Conservation (phyloP, 177 flowering plant genomes). For the Vitis hybrid region DNA sequence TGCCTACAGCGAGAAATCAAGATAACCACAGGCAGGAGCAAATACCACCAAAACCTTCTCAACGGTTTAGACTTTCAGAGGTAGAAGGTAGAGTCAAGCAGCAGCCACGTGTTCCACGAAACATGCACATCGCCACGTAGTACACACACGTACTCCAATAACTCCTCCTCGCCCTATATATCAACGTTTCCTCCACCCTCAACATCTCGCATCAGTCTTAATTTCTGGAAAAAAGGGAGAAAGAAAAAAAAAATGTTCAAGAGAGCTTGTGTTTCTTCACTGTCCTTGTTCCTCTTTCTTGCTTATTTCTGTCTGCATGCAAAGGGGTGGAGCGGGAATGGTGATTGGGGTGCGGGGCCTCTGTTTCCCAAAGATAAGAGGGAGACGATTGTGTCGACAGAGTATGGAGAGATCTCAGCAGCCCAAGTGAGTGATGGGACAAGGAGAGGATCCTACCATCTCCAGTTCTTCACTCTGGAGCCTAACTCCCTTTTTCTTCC, state of each 20-base stretch:
- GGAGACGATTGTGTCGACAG: slow-evolving; percentile 39
- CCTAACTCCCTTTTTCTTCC: slow-evolving; percentile 86
- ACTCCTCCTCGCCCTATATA: too few species aligned
- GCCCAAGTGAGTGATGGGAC: slow-evolving; percentile 41
- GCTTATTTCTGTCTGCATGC: not conserved
- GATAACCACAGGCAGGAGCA: too few species aligned
- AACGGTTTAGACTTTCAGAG: too few species aligned
- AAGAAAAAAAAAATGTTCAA: not conserved
- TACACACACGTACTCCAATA: too few species aligned
- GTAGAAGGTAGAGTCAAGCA: too few species aligned
- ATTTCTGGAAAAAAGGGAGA: not conserved
- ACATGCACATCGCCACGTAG: too few species aligned
- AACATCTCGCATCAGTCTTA: not conserved
- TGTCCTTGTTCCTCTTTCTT: not conserved
- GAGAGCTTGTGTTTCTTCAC: not conserved
- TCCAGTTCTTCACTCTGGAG: slow-evolving; percentile 78
- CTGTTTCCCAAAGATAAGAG: slow-evolving; percentile 41
- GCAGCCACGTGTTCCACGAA: too few species aligned
- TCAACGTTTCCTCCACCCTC: too few species aligned
- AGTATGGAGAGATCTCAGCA: slow-evolving; percentile 59
- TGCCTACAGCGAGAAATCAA: too few species aligned
- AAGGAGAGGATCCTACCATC: slow-evolving; percentile 39
- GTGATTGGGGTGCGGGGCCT: slow-evolving; percentile 6
- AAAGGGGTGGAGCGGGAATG: not conserved
- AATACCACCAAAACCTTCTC: too few species aligned